Evolutionary conservation across 1,284 basidiomycete genomes (phyloP).

Genomic region (Tylopilus sp.): DNA sequence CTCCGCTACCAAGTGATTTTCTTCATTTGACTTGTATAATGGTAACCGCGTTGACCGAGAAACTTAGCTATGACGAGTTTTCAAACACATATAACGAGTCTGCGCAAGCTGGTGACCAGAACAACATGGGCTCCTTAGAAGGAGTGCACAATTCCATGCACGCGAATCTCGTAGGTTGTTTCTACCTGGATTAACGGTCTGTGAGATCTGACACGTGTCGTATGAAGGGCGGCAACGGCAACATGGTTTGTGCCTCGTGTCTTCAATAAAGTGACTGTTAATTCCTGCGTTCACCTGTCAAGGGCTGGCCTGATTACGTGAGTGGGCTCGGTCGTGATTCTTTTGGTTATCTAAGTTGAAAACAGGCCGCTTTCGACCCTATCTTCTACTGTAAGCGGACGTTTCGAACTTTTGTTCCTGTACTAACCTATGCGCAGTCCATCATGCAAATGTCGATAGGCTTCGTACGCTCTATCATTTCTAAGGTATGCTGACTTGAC

Average conservation of each 20-base stretch:
- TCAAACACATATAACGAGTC: constrained; percentile 34
- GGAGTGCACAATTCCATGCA: constrained; percentile 28
- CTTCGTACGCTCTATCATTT: constrained; percentile 20
- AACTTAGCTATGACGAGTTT: constrained; percentile 35
- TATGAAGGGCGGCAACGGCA: constrained; percentile 31
- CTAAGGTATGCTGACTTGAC: background rate
- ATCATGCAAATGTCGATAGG: constrained; percentile 38
- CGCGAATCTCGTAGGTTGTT: constrained; percentile 22
- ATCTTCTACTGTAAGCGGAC: constrained; percentile 35
- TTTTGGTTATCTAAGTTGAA: background rate
- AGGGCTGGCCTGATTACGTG: constrained; percentile 36
- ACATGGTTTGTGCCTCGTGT: constrained; percentile 32
- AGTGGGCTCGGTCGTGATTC: constrained; percentile 1
- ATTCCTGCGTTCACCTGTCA: background rate
- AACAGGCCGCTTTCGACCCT: constrained; percentile 36
- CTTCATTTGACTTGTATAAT: background rate
- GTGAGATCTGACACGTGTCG: constrained; percentile 4
- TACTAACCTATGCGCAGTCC: constrained; percentile 23
- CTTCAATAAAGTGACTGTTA: background rate
- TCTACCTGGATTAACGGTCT: background rate
- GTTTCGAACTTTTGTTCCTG: background rate
- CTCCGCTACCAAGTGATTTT: constrained; percentile 15
- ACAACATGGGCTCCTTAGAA: constrained; percentile 28
- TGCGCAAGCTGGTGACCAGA: constrained; percentile 17
- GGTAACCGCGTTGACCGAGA: background rate